These are phyloP conservation scores for Ophidiomyces ophidiicola DNA, from an alignment of 2,329 filamentous ascomycete species.

Conservation along the genomic window DNA sequence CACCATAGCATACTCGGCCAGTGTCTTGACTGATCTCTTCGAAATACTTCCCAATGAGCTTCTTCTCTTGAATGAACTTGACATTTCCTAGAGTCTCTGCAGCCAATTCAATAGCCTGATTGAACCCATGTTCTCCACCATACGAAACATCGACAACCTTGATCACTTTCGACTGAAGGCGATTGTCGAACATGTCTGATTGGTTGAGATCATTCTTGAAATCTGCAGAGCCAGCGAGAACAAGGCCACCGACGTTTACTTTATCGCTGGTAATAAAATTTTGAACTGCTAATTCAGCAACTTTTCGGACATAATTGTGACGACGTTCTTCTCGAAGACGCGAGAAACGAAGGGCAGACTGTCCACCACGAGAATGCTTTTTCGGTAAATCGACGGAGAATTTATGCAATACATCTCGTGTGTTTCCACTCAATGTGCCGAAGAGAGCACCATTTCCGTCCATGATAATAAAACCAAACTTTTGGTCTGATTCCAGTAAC, in stretches of 20 bases:
- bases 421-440: slow-evolving; percentile 93
- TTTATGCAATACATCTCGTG: slow-evolving; percentile 91
- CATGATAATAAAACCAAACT: slow-evolving; percentile 99
- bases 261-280: slow-evolving; percentile 99
- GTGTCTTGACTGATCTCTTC: slow-evolving; percentile 98
- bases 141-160: slow-evolving; percentile 99
- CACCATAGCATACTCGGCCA: slow-evolving; percentile 92
- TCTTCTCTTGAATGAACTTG: slow-evolving; percentile 99
- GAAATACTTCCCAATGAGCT: slow-evolving; percentile 97
- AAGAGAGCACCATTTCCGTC: slow-evolving; percentile 97
- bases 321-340: slow-evolving; percentile 99
- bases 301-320: slow-evolving; percentile 99
- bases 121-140: slow-evolving; percentile 98
- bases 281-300: slow-evolving; percentile 92
- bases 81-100: slow-evolving; percentile 95
- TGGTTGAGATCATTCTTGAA: slow-evolving; percentile 99
- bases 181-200: slow-evolving; percentile 92
- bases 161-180: slow-evolving; percentile 89
- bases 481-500: slow-evolving; percentile 95
- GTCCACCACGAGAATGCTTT: slow-evolving; percentile 99
- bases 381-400: slow-evolving; percentile 97
- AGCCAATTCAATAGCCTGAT: slow-evolving; percentile 93
- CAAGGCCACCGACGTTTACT: slow-evolving; percentile 90
- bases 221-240: slow-evolving; percentile 92
- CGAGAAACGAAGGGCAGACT: slow-evolving; percentile 97